Percentiles rank a stretch among this genome's conserved stretches.
Evolutionary conservation across 208 protist genomes (phyloP).

Genomic region (Leishmania aethiopica): DNA sequence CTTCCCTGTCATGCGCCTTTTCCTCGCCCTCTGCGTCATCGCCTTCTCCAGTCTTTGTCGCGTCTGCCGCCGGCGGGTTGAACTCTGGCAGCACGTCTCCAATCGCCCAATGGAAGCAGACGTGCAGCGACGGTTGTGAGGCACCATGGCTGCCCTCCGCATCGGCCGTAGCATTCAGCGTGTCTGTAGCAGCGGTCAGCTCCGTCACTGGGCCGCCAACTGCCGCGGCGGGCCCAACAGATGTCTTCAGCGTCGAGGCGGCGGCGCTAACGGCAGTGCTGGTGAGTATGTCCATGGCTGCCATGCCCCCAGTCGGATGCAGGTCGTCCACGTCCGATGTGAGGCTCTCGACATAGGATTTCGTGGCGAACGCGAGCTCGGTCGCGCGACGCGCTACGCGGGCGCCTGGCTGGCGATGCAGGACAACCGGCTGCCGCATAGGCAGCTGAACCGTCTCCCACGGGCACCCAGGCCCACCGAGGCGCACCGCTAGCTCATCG

Average conservation of each 20-base stretch:
- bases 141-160: neutral
- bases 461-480: slow-evolving; percentile 52
- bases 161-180: neutral
- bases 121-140: slow-evolving; percentile 12
- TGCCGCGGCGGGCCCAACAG: neutral
- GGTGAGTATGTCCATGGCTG: slow-evolving; percentile 31
- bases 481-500: slow-evolving; percentile 42
- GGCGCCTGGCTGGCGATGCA: slow-evolving; percentile 17
- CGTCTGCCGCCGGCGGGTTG: neutral
- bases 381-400: slow-evolving; percentile 30
- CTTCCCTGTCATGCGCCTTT: neutral
- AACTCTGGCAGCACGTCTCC: slow-evolving; percentile 17
- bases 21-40: neutral
- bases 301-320: slow-evolving; percentile 12
- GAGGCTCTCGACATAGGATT: slow-evolving; percentile 13
- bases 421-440: slow-evolving; percentile 35
- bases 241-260: slow-evolving; percentile 9
- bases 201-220: neutral
- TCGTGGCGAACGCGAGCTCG: slow-evolving; percentile 47
- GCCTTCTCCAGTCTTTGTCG: neutral
- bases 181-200: neutral
- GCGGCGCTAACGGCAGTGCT: slow-evolving; percentile 17
- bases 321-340: slow-evolving; percentile 21
- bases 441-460: slow-evolving; percentile 56
- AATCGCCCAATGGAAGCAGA: slow-evolving; percentile 32